These are phyloP conservation scores for Boletus eberwhitei DNA, from an alignment of 768 basidiomycete species.

Conservation along the genomic window DNA sequence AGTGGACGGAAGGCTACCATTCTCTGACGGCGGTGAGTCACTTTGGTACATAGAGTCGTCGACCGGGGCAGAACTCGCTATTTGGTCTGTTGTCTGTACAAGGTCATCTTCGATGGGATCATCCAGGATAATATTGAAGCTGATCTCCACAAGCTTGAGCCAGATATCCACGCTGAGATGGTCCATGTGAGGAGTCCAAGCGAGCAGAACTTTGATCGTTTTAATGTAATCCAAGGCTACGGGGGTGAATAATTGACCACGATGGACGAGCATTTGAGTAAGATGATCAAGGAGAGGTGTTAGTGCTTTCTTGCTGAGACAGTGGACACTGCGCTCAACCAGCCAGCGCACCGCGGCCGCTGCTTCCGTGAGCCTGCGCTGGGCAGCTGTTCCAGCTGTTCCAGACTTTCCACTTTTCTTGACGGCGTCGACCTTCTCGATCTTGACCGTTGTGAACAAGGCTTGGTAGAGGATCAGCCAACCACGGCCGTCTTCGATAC, in stretches of 20 bases:
- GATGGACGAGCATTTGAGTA: conserved; percentile 51
- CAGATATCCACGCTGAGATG: conserved; percentile 63
- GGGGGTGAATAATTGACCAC: conserved; percentile 52
- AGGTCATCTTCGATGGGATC: conserved; percentile 43
- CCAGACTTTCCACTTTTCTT: conserved; percentile 42
- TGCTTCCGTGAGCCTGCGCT: conserved; percentile 61
- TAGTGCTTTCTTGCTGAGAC: conserved; percentile 53
- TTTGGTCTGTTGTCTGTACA: conserved; percentile 23
- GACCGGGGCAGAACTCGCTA: conserved; percentile 9
- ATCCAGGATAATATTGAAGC: conserved; percentile 75
- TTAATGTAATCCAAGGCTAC: conserved; percentile 82
- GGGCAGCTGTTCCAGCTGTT: conserved; percentile 43
- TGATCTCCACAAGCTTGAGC: conserved; percentile 63
- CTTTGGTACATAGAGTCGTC: conserved; percentile 34
- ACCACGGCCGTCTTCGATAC: conserved; percentile 34
- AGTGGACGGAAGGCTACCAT: conserved; percentile 33
- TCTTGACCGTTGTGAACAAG: conserved; percentile 61
- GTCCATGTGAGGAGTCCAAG: conserved; percentile 74
- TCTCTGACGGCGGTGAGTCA: conserved; percentile 30
- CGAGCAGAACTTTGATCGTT: conserved; percentile 61
- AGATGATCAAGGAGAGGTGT: conserved; percentile 65
- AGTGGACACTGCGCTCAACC: conserved; percentile 56
- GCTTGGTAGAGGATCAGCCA: conserved; percentile 75
- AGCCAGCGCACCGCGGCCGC: conserved; percentile 71
- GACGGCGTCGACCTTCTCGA: conserved; percentile 52